phyloP scores from a whole-genome alignment of 805 yeast genomes.

The Pichia rugopelliculosa region DNA sequence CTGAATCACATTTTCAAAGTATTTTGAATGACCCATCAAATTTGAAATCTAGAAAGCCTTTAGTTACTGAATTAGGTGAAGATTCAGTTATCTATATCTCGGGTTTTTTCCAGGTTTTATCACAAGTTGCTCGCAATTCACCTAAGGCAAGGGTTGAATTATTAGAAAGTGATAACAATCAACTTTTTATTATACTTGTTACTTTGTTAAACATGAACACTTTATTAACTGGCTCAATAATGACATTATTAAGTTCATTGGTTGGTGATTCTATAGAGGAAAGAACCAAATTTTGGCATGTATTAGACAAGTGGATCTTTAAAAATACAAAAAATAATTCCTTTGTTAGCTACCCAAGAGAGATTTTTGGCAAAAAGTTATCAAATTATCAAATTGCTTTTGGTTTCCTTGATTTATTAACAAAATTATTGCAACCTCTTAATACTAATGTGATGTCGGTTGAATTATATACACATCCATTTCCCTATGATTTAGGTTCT shows the following conservation, averaged over 20 bases:
- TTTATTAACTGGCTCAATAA: conserved; percentile 38
- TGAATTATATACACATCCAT: conserved; percentile 38
- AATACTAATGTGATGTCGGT: conserved; percentile 26
- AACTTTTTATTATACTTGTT: conserved; percentile 22
- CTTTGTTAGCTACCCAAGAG: conserved; percentile 26
- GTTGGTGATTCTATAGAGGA: conserved; percentile 38
- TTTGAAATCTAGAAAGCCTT: conserved; percentile 3
- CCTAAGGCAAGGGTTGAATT: conserved; percentile 27
- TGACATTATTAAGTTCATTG: conserved; percentile 51
- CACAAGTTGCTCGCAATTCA: conserved; percentile 41
- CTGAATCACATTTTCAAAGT: background rate
- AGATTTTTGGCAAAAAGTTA: conserved; percentile 22
- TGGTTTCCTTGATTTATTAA: conserved; percentile 56
- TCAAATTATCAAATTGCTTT: conserved; percentile 11
- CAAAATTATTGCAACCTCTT: conserved; percentile 27
- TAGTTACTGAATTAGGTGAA: conserved; percentile 59
- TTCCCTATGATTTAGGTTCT: conserved; percentile 58
- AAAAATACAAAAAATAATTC: conserved; percentile 17
- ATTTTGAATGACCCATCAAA: conserved; percentile 1
- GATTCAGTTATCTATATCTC: conserved; percentile 71
- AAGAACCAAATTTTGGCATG: conserved; percentile 53
- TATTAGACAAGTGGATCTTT: conserved; percentile 65
- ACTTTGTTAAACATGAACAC: conserved; percentile 24
- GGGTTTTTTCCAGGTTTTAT: conserved; percentile 62
- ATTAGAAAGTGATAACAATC: conserved; percentile 27